These are phyloP conservation scores for Austroboletus novae-zelandiae DNA, from an alignment of 1,284 basidiomycete genomes.

Conservation along the genomic window DNA sequence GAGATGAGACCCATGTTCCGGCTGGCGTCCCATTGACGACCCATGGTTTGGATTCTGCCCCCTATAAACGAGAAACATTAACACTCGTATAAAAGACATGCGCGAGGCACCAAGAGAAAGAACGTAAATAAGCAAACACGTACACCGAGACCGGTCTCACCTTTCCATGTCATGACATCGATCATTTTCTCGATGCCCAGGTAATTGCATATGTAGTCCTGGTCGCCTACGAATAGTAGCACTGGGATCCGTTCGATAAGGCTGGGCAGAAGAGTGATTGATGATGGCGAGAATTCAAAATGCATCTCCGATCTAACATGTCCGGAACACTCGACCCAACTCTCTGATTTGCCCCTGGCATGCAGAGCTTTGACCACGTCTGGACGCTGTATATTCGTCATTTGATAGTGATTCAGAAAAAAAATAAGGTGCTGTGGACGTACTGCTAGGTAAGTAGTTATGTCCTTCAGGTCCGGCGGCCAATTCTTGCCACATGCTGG, in stretches of 20 bases:
- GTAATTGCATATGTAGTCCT: slow-evolving; percentile 97
- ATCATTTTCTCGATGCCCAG: slow-evolving; percentile 88
- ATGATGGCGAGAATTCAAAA: slow-evolving; percentile 59
- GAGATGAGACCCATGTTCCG: slow-evolving; percentile 86
- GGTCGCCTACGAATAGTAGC: slow-evolving; percentile 92
- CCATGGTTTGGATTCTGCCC: slow-evolving; percentile 77
- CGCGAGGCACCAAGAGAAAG: neutral
- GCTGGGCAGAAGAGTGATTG: slow-evolving; percentile 76
- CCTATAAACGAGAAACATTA: slow-evolving; percentile 44
- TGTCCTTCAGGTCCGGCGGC: slow-evolving; percentile 84
- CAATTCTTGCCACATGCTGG: slow-evolving; percentile 99
- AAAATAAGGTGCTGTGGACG: too few species aligned
- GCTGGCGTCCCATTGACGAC: slow-evolving; percentile 74
- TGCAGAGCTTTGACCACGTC: slow-evolving; percentile 87
- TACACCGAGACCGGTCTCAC: slow-evolving; percentile 81
- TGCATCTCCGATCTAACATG: slow-evolving; percentile 68
- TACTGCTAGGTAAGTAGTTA: slow-evolving; percentile 82
- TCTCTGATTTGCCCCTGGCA: slow-evolving; percentile 72
- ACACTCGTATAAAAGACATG: neutral
- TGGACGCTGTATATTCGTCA: too few species aligned
- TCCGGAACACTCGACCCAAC: slow-evolving; percentile 87
- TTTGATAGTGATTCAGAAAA: too few species aligned
- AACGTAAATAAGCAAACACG: slow-evolving; percentile 30
- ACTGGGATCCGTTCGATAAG: slow-evolving; percentile 80
- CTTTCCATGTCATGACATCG: slow-evolving; percentile 82